Evolutionary conservation across 2,329 filamentous ascomycete species (phyloP).

Genomic region (Boeremia exigua): DNA sequence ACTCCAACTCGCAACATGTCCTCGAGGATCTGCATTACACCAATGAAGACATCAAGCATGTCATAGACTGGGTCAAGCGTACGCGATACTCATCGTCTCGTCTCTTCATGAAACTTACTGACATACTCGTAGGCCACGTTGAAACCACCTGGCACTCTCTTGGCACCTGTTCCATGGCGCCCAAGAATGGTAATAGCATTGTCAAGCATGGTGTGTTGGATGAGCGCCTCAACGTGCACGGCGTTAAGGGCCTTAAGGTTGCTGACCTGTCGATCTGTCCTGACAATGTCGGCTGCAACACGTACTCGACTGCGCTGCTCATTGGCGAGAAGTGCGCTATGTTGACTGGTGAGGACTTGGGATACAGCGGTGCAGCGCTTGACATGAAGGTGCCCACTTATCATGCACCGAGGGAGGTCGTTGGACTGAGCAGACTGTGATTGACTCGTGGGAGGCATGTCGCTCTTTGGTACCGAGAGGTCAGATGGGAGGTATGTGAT

Average conservation of each 20-base stretch:
- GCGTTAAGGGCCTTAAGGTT: slow-evolving; percentile 78
- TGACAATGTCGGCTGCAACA: slow-evolving; percentile 71
- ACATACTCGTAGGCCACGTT: slow-evolving; percentile 58
- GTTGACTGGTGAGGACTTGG: slow-evolving; percentile 74
- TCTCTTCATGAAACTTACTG: background rate
- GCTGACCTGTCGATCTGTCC: slow-evolving; percentile 78
- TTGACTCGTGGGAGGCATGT: background rate
- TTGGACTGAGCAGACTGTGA: slow-evolving; percentile 52
- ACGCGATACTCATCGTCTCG: slow-evolving; percentile 11
- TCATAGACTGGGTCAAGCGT: slow-evolving; percentile 68
- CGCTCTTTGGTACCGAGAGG: background rate
- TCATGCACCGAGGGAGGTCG: slow-evolving; percentile 55
- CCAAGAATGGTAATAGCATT: slow-evolving; percentile 76
- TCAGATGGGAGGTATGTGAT: background rate
- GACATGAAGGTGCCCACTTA: slow-evolving; percentile 74
- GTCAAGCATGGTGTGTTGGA: slow-evolving; percentile 81
- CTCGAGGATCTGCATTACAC: slow-evolving; percentile 71
- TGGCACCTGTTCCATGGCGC: slow-evolving; percentile 78
- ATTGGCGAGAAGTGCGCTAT: slow-evolving; percentile 78
- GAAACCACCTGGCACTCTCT: slow-evolving; percentile 77
- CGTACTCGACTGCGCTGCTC: slow-evolving; percentile 72
- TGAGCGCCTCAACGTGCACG: slow-evolving; percentile 78
- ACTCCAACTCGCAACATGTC: slow-evolving; percentile 67
- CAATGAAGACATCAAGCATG: slow-evolving; percentile 65
- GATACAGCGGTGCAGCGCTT: slow-evolving; percentile 73